Evolutionary conservation across 306 rosid species (phyloP), one percentile per base, ranked within the genome.

Genomic region (Urtica urens): DNA sequence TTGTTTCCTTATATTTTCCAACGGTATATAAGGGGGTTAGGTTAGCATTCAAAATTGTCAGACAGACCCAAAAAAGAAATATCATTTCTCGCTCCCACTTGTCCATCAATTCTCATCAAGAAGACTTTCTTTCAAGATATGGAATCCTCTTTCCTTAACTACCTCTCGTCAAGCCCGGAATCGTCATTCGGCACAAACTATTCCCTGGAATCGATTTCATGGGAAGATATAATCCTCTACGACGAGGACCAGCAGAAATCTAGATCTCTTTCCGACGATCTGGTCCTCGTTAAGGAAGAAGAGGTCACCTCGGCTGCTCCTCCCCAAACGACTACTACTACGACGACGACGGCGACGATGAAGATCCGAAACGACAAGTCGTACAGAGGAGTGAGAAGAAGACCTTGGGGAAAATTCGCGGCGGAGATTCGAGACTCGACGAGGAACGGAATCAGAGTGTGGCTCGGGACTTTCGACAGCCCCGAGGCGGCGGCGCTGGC

Each of bases 331-430:
- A 27, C 1, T 14, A 25, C 51, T 3, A n/a, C n/a, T n/a, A n/a
- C n/a, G 5, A 3, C n/a, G 10, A 5, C n/a, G 40, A 13, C 11
- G 40, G 28, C 23, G 6, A 8, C 25, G 21, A 59, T 22, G 62
- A 52, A 57, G 76, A n/a, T n/a, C n/a, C n/a, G n/a, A 65, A 17
- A 33, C 6, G 43, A 51, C 11, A 71, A 65, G 47, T 18, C 68
- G 3, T 75, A 50, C 17, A 46, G 74, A 67, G 97, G 97, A 3
- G 97, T 90, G 13, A 68, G 97, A 37, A 63, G 80, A 46, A 42
- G 97, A 75, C 97, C 97, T 0, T 90, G 97, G 97, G 97, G 97
- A 2, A 90, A 90, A 20, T 90, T 62, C 11, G 97, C 97, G 0
- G 97, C 97, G 0, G 97, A 90, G 40, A 90, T 90, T 39, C 77